Conservation (phyloP, 345 rosid species). For the Brassica rapa region DNA sequence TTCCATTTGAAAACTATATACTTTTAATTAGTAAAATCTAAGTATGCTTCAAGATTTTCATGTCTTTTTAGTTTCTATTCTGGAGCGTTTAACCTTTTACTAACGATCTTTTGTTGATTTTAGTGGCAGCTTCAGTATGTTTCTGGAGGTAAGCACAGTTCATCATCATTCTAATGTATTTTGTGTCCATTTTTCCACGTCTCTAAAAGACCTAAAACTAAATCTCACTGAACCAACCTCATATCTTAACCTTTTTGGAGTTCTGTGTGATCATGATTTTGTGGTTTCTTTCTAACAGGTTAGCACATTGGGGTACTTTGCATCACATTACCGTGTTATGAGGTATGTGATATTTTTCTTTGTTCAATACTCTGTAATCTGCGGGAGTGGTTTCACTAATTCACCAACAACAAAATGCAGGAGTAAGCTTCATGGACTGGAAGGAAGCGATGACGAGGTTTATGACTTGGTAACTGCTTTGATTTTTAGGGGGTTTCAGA, state of each 20-base stretch:
- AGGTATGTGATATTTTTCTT: not conserved
- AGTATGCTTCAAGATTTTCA: not conserved
- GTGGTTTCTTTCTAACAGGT: not conserved
- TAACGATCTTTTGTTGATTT: not conserved
- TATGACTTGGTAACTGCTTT: not conserved
- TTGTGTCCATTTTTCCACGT: not conserved
- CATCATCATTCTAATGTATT: no score
- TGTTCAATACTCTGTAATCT: not conserved
- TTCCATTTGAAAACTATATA: not conserved
- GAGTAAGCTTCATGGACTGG: not conserved
- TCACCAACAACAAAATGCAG: not conserved
- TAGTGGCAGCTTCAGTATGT: not conserved
- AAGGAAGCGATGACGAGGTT: not conserved
- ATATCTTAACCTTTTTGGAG: not conserved
- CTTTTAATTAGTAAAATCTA: not conserved
- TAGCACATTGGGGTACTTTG: not conserved
- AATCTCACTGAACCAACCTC: not conserved
- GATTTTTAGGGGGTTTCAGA: no score
- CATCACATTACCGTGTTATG: not conserved
- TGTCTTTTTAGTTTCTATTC: not conserved
- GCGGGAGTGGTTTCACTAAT: not conserved
- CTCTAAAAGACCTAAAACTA: not conserved
- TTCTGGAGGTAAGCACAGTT: not conserved
- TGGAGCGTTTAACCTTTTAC: not conserved
- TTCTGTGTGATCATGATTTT: not conserved